Base-by-base conservation (phyloP, 208 protist species). In the Novymonas esmeraldas region DNA sequence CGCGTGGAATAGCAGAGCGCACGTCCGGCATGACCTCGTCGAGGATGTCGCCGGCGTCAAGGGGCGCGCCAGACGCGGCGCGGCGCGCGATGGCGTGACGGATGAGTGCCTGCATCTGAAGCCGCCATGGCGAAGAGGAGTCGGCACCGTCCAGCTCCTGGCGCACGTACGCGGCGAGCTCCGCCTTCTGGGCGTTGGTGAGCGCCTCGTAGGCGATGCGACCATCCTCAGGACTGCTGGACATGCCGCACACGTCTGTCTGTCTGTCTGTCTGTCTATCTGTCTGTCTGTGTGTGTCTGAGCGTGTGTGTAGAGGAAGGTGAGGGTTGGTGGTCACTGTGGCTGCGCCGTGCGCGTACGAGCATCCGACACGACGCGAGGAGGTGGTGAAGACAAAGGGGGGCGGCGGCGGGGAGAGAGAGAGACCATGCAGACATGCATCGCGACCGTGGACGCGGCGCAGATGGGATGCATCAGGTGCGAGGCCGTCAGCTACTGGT, bases 181-280 rank as follows among this genome's bases (percentile, higher is more conserved):
- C 61, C 13, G 79, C 66, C 61, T 94, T 91, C 26, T 89, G 75
- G 5, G 80, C 74, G 38, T 77, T 89, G 22, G 54, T 84, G 65
- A 94, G 81, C 4, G 66, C 67, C 68, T 93, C 87, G 59, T 91
- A 91, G 24, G 81, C 67, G 20, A 84, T n/a, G n/a, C 55, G 62
- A 29, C 52, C 46, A 22, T 50, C 33, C 33, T 62, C 42, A 26
- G 36, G 14, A 20, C n/a, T 41, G 28, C n/a, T 71, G 52, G 31
- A 18, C 56, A 61, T 61, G 39, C 5, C 36, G 36, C 7, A 41
- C 7, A 11, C 7, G 36, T 41, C 7, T 41, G 36, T 41, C 7
- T 41, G 36, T 41, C 7, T 41, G 38, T 52, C 22, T 28, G 20
- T 28, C 26, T 41, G 31, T 20, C 24, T 11, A 22, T 6, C 10